These are phyloP conservation scores for Entoloma clypeatum DNA, from an alignment of 1,284 basidiomycete species.

Conservation along the genomic window DNA sequence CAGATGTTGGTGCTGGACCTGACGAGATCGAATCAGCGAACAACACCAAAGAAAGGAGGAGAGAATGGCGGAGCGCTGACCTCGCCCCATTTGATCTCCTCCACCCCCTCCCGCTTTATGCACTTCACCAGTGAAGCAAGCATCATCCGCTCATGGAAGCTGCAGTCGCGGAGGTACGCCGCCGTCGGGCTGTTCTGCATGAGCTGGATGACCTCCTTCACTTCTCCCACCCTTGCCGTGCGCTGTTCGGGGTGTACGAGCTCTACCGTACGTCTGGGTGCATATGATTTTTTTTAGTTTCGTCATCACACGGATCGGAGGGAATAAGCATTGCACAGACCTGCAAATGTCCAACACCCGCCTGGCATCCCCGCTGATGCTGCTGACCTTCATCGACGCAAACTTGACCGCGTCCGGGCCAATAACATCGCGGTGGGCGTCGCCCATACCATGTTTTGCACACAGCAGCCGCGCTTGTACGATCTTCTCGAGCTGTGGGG, in stretches of 20 bases:
- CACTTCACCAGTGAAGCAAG: slow-evolving; percentile 85
- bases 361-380: slow-evolving; percentile 93
- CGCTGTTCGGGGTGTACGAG: slow-evolving; percentile 52
- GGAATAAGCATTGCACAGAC: slow-evolving; percentile 28
- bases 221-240: slow-evolving; percentile 70
- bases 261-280: slow-evolving; percentile 75
- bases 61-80: slow-evolving; percentile 37
- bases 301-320: slow-evolving; percentile 1
- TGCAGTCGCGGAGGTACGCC: slow-evolving; percentile 75
- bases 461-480: slow-evolving; percentile 75
- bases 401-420: slow-evolving; percentile 81
- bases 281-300: neutral
- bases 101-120: slow-evolving; percentile 79
- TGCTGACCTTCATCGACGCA: slow-evolving; percentile 88
- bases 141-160: slow-evolving; percentile 86
- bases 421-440: slow-evolving; percentile 50
- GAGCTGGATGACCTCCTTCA: slow-evolving; percentile 78
- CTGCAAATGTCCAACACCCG: slow-evolving; percentile 93
- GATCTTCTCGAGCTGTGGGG: slow-evolving; percentile 80
- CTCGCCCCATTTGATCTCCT: slow-evolving; percentile 83
- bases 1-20: slow-evolving; percentile 69
- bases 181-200: slow-evolving; percentile 93
- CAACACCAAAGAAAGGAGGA: slow-evolving; percentile 6
- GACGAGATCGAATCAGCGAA: slow-evolving; percentile 5
- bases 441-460: slow-evolving; percentile 47